phyloP scores from a whole-genome alignment of 495 filamentous ascomycete genomes.

The Trichoderma gamsii region DNA sequence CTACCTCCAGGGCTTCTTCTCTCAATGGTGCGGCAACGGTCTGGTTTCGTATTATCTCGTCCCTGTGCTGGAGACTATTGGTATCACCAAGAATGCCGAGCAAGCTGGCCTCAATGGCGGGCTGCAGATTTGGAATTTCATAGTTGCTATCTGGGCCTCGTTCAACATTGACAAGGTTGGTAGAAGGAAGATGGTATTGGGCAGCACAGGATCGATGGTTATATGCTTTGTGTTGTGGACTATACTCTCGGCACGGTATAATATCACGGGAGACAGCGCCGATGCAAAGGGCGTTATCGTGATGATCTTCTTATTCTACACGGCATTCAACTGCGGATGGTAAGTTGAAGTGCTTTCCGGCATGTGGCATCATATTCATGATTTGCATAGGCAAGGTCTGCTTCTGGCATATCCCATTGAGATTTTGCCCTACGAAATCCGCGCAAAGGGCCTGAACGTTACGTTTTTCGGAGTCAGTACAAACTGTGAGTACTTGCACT shows the following conservation, averaged over 20 bases:
- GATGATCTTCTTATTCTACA: conserved; percentile 50
- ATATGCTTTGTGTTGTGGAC: conserved; percentile 54
- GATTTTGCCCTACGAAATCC: conserved; percentile 65
- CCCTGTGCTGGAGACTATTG: conserved; percentile 52
- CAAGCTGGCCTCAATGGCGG: conserved; percentile 49
- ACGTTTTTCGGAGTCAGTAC: conserved; percentile 4
- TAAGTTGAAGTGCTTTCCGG: background rate
- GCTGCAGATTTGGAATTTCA: conserved; percentile 45
- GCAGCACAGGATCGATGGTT: conserved; percentile 55
- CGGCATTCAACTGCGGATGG: conserved; percentile 5
- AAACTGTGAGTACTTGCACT: background rate
- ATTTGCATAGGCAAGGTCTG: conserved; percentile 56
- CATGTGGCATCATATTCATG: conserved; percentile 37
- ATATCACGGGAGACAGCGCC: conserved; percentile 31
- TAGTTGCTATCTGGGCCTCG: conserved; percentile 49
- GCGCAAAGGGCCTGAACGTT: conserved; percentile 47
- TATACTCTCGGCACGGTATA: conserved; percentile 35
- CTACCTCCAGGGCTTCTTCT: conserved; percentile 55
- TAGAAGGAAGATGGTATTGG: conserved; percentile 52
- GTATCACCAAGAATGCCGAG: conserved; percentile 44
- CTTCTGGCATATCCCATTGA: conserved; percentile 63
- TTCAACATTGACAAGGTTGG: conserved; percentile 56
- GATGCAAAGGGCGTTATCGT: conserved; percentile 47
- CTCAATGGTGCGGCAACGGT: conserved; percentile 65
- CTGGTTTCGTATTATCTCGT: conserved; percentile 60